Conservation (phyloP, 192 early-diverging fungal genomes). For the Entomortierella parvispora region DNA sequence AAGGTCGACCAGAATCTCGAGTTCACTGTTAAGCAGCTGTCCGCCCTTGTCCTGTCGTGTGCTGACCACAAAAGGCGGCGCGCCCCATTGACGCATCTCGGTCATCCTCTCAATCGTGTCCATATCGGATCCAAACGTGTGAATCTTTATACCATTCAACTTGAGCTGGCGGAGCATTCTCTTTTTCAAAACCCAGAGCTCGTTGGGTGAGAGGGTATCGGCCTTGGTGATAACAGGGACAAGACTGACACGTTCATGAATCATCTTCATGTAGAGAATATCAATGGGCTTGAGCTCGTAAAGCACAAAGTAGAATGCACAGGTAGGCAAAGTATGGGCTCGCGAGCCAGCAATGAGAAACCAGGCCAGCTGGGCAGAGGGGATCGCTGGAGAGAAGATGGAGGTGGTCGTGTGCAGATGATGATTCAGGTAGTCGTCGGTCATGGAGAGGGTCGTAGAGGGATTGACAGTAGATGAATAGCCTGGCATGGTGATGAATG, state of each 20-base stretch:
- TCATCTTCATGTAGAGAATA: conserved; percentile 94
- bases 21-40: conserved; percentile 12
- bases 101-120: conserved; percentile 12
- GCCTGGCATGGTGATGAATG: conserved; percentile 16
- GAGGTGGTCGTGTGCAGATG: conserved; percentile 17
- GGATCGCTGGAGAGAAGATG: conserved; percentile 19
- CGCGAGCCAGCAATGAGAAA: conserved; percentile 15
- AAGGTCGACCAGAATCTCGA: conserved; percentile 9
- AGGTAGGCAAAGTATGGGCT: conserved; percentile 14
- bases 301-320: conserved; percentile 24
- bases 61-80: conserved; percentile 13
- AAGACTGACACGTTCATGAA: conserved; percentile 90
- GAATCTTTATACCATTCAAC: conserved; percentile 14
- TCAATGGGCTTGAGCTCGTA: conserved; percentile 77
- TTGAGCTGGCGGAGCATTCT: conserved; percentile 58
- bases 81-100: conserved; percentile 4
- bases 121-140: conserved; percentile 9
- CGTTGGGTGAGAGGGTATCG: conserved; percentile 88
- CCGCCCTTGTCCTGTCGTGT: background rate
- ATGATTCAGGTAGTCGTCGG: conserved; percentile 26
- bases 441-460: conserved; percentile 1
- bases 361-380: conserved; percentile 26
- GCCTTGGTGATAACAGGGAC: conserved; percentile 93
- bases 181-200: conserved; percentile 86
- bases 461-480: conserved; percentile 21